Evolutionary conservation across 2,329 filamentous ascomycete species (phyloP).

Genomic region (Pseudocercospora eumusae): DNA sequence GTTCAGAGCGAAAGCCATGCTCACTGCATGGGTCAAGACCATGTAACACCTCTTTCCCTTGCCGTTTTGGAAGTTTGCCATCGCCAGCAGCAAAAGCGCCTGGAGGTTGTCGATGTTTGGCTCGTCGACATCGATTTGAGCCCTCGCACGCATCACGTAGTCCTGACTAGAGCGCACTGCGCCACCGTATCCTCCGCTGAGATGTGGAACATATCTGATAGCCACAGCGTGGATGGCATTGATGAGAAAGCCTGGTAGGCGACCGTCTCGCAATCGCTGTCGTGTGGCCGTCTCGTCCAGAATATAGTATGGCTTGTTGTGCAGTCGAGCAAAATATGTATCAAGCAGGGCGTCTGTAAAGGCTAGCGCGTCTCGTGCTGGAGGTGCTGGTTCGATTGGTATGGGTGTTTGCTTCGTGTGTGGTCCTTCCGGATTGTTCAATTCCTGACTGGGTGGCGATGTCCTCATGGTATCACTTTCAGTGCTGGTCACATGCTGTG

Average conservation of each 20-base stretch:
- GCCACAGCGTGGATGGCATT: slow-evolving; percentile 56
- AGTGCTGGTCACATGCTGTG: slow-evolving; percentile 8
- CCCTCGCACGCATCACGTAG: slow-evolving; percentile 68
- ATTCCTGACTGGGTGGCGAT: slow-evolving; percentile 11
- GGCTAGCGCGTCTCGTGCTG: slow-evolving; percentile 23
- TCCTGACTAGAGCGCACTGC: slow-evolving; percentile 70
- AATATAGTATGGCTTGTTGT: slow-evolving; percentile 80
- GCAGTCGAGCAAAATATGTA: slow-evolving; percentile 75
- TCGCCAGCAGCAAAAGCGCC: slow-evolving; percentile 71
- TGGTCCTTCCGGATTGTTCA: slow-evolving; percentile 14
- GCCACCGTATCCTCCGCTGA: slow-evolving; percentile 63
- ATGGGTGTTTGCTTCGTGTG: slow-evolving; percentile 12
- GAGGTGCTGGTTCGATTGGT: slow-evolving; percentile 18
- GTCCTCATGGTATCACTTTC: slow-evolving; percentile 12
- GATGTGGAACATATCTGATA: slow-evolving; percentile 67
- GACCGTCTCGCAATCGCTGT: slow-evolving; percentile 68
- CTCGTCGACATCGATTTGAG: slow-evolving; percentile 74
- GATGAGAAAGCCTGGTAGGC: slow-evolving; percentile 57
- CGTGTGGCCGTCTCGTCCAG: slow-evolving; percentile 75
- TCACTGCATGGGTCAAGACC: slow-evolving; percentile 75
- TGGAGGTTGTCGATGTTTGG: slow-evolving; percentile 78
- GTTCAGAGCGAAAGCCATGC: slow-evolving; percentile 81
- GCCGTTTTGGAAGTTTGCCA: slow-evolving; percentile 74
- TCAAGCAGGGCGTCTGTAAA: slow-evolving; percentile 54
- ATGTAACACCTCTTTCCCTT: slow-evolving; percentile 85